Evolutionary conservation across 148 eudicot species (phyloP).

Genomic region (Rhododendron williamsianum): DNA sequence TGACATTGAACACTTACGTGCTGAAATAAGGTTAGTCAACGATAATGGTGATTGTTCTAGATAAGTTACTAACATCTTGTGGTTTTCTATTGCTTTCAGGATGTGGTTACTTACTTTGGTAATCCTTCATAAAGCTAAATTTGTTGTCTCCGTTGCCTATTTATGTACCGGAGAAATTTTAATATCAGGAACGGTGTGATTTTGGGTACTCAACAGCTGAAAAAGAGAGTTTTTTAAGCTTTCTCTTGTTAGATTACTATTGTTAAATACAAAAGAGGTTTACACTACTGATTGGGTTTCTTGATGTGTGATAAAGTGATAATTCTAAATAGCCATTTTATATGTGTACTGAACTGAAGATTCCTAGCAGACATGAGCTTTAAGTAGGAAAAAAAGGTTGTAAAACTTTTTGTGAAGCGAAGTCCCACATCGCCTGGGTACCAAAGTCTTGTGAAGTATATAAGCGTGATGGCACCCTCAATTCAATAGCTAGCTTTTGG

Average conservation of each 20-base stretch:
- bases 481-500: too few relatives aligned
- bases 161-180: too few relatives aligned
- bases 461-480: too few relatives aligned
- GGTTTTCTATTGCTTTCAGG: too few relatives aligned
- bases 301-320: neutral
- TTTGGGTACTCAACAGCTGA: too few relatives aligned
- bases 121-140: too few relatives aligned
- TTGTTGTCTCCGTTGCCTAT: too few relatives aligned
- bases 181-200: too few relatives aligned
- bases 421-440: too few relatives aligned
- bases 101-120: too few relatives aligned
- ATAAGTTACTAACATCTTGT: neutral
- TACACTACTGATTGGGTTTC: neutral
- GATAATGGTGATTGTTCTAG: neutral
- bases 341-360: neutral
- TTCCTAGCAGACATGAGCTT: neutral
- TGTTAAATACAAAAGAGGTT: neutral
- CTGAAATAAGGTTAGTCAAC: constrained; percentile 74
- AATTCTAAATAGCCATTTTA: neutral
- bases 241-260: neutral
- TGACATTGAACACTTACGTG: constrained; percentile 91
- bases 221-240: neutral
- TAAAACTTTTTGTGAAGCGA: neutral
- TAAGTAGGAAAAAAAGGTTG: neutral
- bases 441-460: too few relatives aligned